phyloP scores from a whole-genome alignment of 2,329 filamentous ascomycete species.

The Ascomycota sp. region DNA sequence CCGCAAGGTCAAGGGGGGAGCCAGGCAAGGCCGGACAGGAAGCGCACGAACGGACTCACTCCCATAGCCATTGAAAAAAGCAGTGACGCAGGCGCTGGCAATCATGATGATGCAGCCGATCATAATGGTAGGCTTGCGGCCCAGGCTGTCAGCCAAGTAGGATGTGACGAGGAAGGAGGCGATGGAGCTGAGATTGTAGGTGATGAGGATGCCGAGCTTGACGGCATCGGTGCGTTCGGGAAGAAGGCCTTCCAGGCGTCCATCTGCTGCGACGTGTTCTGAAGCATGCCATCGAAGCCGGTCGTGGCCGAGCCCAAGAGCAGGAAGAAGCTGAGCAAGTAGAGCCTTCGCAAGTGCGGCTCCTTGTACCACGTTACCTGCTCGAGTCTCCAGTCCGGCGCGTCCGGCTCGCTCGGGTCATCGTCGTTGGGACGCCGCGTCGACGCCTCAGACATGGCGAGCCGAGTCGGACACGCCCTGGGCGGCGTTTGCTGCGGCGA shows the following conservation, averaged over 20 bases:
- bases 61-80: constrained; percentile 20
- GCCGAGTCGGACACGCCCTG: too few relatives aligned
- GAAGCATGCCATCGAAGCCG: constrained; percentile 39
- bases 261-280: constrained; percentile 39
- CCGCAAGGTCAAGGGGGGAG: too few relatives aligned
- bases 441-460: background rate
- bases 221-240: constrained; percentile 15
- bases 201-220: constrained; percentile 27
- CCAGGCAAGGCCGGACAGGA: too few relatives aligned
- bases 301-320: constrained; percentile 40
- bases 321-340: constrained; percentile 29
- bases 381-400: constrained; percentile 23
- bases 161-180: constrained; percentile 24
- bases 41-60: constrained; percentile 15
- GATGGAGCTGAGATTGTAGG: constrained; percentile 30
- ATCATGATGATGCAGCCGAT: constrained; percentile 25
- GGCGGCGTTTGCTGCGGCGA: too few relatives aligned
- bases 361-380: constrained; percentile 35
- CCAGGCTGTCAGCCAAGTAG: constrained; percentile 21
- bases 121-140: constrained; percentile 22
- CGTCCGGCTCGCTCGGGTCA: constrained; percentile 20
- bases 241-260: constrained; percentile 31
- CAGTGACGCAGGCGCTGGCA: constrained; percentile 18
- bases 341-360: constrained; percentile 34
- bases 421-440: constrained; percentile 11